Evolutionary conservation across 257 asterid genomes (phyloP), one percentile per base, ranked within the genome.

Genomic region (Mentha longifolia): DNA sequence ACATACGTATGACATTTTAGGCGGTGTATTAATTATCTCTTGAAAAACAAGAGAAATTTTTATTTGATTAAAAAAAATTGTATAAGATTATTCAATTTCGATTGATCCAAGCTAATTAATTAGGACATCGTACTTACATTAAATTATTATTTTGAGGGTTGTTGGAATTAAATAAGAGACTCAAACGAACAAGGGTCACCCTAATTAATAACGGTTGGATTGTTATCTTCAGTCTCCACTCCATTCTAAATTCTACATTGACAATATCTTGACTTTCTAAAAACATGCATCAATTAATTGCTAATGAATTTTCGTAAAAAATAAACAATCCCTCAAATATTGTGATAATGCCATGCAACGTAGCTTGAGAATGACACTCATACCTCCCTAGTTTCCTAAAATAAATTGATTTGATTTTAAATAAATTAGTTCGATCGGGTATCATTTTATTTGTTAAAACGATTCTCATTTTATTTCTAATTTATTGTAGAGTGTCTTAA

Each of bases 91-190:
- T 12, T 46, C 14, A 39, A 39, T 39, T 9, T 46, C 51, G 65
- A 60, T 17, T 35, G 13, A n/a, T 61, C 35, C 19, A 42, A 62
- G 20, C 25, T 3, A n/a, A 8, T 45, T 65, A 43, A 57, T 65
- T 46, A 25, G 39, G 4, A 65, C 45, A 51, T 52, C 3, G 61
- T 50, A 66, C n/a, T 31, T n/a, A 31, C 20, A 49, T n/a, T 66
- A 50, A 45, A 15, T 3, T 66, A n/a, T 47, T 30, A 15, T 50
- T 10, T 43, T 46, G 28, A 43, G 14, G 56, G 42, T 2, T 12
- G 56, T 43, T 22, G 54, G 13, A 20, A 20, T 13, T 41, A 62
- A 71, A 90, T 89, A 0, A 91, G 96, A 6, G 96, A 6, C 87
- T 91, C 67, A 92, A 90, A 80, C 88, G 13, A 11, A n/a, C 54